Base-by-base conservation (phyloP, 2,329 filamentous ascomycete species). In the Alternaria conjuncta region DNA sequence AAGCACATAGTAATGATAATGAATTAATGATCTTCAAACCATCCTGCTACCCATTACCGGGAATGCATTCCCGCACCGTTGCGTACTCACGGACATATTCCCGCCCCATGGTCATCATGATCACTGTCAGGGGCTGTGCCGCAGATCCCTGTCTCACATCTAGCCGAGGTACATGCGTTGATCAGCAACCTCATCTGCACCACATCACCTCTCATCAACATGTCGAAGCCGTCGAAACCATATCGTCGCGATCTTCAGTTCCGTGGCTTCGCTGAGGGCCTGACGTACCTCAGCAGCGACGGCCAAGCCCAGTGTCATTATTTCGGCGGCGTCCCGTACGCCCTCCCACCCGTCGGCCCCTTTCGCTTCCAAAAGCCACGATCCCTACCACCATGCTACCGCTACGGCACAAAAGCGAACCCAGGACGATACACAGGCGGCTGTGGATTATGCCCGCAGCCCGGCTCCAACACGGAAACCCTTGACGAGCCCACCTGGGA, bases 261-360 rank as follows among this genome's bases (percentile, higher is more conserved):
- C 20, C 80, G 84, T 13, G 86, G 86, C 51, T 82, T 81, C 62
- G 78, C 87, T 25, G 79, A 85, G 75, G 86, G 86, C 21, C 70
- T 82, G 4, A 85, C 83, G 0, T 77, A 86, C 56, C 72, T 79
- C 11, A 70, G 78, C 18, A 69, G 69, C 23, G 64, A 71, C 11
- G 71, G 73, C 12, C 68, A 72, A 18, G 75, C 79, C 6, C 74
- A 84, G 2, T 83, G 83, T 58, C 83, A 84, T 63, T 88, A 84
- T 71, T 87, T 86, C 57, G 86, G 86, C 20, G 85, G 85, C 6
- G 75, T 88, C 1, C 86, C 86, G 0, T 88, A 87, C 64, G 86
- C 84, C 1, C 75, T 87, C 1, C 84, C 86, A 13, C 85, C 86
- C 0, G 63, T 79, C 23, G 81, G 81, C 6, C 74, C 79, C 13